Base-by-base conservation (phyloP, 2,329 filamentous ascomycete genomes). In the Aspergillus pseudonomiae region DNA sequence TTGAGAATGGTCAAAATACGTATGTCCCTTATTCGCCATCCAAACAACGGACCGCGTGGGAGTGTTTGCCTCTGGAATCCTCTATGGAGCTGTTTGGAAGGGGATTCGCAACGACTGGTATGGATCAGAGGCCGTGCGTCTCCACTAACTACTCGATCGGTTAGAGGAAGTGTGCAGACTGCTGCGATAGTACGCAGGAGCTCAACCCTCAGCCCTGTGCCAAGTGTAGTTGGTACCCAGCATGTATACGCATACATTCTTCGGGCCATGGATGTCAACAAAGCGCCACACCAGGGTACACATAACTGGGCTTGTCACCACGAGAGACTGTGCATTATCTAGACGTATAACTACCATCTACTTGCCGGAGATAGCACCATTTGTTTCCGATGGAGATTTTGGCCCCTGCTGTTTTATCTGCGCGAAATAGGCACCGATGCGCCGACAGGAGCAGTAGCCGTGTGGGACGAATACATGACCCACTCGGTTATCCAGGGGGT, bases 401-500 rank as follows among this genome's bases (percentile, higher is more conserved):
- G 45, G 19, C n/a, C 4, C 43, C 43, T 24, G 43, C 10, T 9
- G 9, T 21, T 46, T 24, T 7, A 46, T 46, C 11, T 39, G 32
- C 52, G 30, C 50, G 21, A 55, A 36, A 4, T 7, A 39, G 16
- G 14, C 34, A 54, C 52, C 7, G 19, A 34, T 14, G 4, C 34
- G 50, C 50, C 28, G 3, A 12, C 32, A 54, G 52, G 52, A 55
- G 28, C 48, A 39, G 21, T 39, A 39, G 11, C 6, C 32, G 32
- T 39, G 12, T 55, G 52, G 30, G 52, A 26, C 24, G 16, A 32
- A 30, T 39, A 39, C 52, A 36, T 36, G 52, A 34, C 52, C 52
- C 52, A 54, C 52, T 54, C 21, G 30, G 30, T 24, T 54, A 54
- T 36, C 52, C 52, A 54, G 52, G 52, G 52, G 50, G 10, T 43